Conservation (phyloP, 2,329 filamentous ascomycete genomes). For the Beauveria scarabaeidicola region DNA sequence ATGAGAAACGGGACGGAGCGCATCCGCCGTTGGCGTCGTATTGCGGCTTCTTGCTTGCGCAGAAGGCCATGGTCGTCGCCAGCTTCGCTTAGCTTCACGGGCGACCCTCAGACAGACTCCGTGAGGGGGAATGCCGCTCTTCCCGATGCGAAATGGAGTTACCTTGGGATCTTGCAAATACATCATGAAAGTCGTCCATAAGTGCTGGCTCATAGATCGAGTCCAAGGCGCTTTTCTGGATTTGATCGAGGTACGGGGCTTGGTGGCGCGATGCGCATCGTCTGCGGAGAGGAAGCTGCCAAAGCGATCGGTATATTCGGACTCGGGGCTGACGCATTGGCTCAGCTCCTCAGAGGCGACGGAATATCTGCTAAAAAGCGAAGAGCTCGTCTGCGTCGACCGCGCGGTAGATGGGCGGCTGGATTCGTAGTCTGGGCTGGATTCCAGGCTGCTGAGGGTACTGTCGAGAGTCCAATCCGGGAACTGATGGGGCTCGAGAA, state of each 20-base stretch:
- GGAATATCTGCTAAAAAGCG: conserved; percentile 49
- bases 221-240: conserved; percentile 52
- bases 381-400: conserved; percentile 50
- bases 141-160: conserved; percentile 56
- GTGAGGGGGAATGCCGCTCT: conserved; percentile 54
- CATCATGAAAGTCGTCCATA: conserved; percentile 57
- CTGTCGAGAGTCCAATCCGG: conserved; percentile 54
- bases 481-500: conserved; percentile 38
- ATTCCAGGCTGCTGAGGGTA: conserved; percentile 47
- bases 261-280: conserved; percentile 25
- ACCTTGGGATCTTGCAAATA: conserved; percentile 61
- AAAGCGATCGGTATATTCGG: conserved; percentile 19
- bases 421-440: conserved; percentile 50
- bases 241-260: conserved; percentile 19
- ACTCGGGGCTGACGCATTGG: conserved; percentile 44
- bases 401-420: conserved; percentile 52
- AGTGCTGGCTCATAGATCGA: conserved; percentile 54
- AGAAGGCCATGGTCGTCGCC: conserved; percentile 50
- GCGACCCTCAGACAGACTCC: conserved; percentile 58
- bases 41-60: conserved; percentile 35
- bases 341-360: conserved; percentile 46
- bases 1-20: conserved; percentile 40
- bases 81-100: conserved; percentile 56
- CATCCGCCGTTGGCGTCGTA: conserved; percentile 44
- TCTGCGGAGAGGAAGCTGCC: conserved; percentile 19